Evolutionary conservation across 2,329 filamentous ascomycete genomes (phyloP).

Genomic region (Arthrobotrys musiformis): DNA sequence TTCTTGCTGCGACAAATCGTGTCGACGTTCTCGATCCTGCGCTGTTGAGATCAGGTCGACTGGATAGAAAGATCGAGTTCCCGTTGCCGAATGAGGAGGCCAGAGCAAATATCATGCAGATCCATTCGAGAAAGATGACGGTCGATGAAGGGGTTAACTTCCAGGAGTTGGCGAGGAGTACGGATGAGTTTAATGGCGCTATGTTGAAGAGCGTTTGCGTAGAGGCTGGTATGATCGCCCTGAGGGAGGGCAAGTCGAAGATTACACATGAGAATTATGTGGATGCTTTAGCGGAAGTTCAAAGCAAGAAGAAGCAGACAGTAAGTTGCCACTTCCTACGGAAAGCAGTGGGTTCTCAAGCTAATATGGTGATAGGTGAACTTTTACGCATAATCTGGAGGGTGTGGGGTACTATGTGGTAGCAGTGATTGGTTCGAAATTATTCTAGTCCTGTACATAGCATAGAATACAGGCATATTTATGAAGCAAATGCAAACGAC

Average conservation of each 20-base stretch:
- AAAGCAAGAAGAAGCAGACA: conserved; percentile 91
- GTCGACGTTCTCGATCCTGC: conserved; percentile 94
- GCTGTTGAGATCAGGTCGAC: conserved; percentile 86
- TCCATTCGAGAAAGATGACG: conserved; percentile 98
- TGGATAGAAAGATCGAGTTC: conserved; percentile 98
- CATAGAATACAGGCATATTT: conserved; percentile 40
- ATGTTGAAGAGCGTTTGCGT: conserved; percentile 99
- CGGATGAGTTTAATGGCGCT: conserved; percentile 97
- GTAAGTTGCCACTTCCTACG: conserved; percentile 61
- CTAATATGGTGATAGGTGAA: conserved; percentile 57
- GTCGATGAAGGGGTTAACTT: conserved; percentile 94
- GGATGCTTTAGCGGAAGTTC: conserved; percentile 96
- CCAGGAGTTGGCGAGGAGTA: conserved; percentile 92
- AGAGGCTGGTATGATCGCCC: conserved; percentile 98
- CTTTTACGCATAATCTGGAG: conserved; percentile 58
- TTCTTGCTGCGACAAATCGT: conserved; percentile 92
- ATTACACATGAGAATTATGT: conserved; percentile 99
- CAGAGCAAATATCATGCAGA: conserved; percentile 94
- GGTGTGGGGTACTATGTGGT: background rate
- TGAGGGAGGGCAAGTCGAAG: conserved; percentile 93
- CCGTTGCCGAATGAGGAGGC: conserved; percentile 98
- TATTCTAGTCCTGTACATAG: conserved; percentile 47
- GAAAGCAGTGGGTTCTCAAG: conserved; percentile 59
- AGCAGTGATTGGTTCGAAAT: conserved; percentile 6
- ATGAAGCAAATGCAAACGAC: background rate